Base-by-base conservation (phyloP, 331 rosid species). In the Rhamnella rubrinervis region DNA sequence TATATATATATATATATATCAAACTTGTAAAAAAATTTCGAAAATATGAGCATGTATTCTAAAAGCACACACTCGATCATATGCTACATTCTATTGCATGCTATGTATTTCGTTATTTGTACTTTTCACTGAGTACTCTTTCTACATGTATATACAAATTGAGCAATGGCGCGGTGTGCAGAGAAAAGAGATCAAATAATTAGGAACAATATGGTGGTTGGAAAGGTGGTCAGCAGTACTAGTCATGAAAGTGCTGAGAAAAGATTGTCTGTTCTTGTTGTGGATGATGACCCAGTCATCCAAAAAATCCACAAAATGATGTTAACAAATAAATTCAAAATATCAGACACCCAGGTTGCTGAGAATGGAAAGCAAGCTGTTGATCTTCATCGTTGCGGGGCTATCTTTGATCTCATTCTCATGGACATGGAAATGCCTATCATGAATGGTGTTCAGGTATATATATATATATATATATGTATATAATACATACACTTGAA, bases 381-480 rank as follows among this genome's bases (percentile, higher is more conserved):
- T 0, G 75, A 79, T 59, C 76, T 74, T 11, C 72, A 51, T 51
- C 73, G 62, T 10, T 70, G 56, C 2, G 76, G 79, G 51, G 79
- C 79, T 63, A 63, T 63, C n/a, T 79, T 79, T 28, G 79, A 79
- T 60, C 69, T 79, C 59, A 69, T 74, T 70, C 73, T 74, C 51
- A 79, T 79, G 70, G 83, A 79, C 37, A 39, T 59, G 65, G 79
- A 74, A 50, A 74, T 79, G 83, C 83, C 83, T 15, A 2, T 70
- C 53, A 74, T 74, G 80, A 66, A 69, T 59, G 83, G 83, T 7
- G 3, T 35, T 13, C 59, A 79, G 83, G 83, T 79, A 73, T 41
- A 25, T 37, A 38, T 8, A 21, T 40, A 19, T 40, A 19, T 12
- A 46, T 5, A 21, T 26, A 0, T 38, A 21, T 18, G 6, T 1